A percentile compares a stretch with the other conserved stretches of the same genome.
Evolutionary conservation across 2,329 filamentous ascomycete species (phyloP).

Genomic region (Beauveria sp.): DNA sequence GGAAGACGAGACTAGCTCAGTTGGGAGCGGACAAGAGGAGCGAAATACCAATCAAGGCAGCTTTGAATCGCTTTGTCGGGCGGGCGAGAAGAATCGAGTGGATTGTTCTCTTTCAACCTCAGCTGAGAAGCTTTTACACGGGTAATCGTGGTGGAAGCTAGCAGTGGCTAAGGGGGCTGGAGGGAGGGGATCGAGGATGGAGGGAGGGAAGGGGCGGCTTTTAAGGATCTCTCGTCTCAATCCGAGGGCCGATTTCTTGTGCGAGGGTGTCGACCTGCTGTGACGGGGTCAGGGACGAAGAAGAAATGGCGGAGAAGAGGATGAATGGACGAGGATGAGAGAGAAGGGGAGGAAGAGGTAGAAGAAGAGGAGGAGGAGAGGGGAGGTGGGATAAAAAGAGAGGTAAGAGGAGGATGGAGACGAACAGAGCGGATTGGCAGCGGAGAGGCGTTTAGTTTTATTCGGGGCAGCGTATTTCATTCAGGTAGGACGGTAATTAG

Average conservation of each 20-base stretch:
- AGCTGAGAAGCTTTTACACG: neutral
- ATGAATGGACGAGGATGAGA: conserved; percentile 42
- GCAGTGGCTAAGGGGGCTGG: neutral
- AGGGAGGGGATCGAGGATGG: conserved; percentile 1
- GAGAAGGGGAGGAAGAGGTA: conserved; percentile 23
- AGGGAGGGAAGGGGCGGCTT: conserved; percentile 9
- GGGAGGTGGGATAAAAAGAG: conserved; percentile 33
- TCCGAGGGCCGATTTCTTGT: conserved; percentile 21
- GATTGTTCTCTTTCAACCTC: neutral
- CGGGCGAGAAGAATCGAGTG: conserved; percentile 10
- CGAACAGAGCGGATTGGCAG: conserved; percentile 28
- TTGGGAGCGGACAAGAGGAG: conserved; percentile 13
- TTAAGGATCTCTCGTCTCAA: conserved; percentile 8
- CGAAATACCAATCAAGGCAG: conserved; percentile 34
- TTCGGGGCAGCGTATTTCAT: neutral
- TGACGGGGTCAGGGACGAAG: conserved; percentile 36
- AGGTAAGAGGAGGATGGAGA: conserved; percentile 46
- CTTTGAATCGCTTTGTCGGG: conserved; percentile 25
- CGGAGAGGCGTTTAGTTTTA: conserved; percentile 12
- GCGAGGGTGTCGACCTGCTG: conserved; percentile 24
- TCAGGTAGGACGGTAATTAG: too few relatives aligned
- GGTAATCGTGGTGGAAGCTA: neutral
- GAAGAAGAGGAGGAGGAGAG: conserved; percentile 43
- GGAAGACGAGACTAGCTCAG: conserved; percentile 4
- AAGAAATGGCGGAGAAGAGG: conserved; percentile 36